Evolutionary conservation across 345 rosid genomes (phyloP), one percentile per base, ranked within the genome.

Genomic region (Gossypium thurberi): DNA sequence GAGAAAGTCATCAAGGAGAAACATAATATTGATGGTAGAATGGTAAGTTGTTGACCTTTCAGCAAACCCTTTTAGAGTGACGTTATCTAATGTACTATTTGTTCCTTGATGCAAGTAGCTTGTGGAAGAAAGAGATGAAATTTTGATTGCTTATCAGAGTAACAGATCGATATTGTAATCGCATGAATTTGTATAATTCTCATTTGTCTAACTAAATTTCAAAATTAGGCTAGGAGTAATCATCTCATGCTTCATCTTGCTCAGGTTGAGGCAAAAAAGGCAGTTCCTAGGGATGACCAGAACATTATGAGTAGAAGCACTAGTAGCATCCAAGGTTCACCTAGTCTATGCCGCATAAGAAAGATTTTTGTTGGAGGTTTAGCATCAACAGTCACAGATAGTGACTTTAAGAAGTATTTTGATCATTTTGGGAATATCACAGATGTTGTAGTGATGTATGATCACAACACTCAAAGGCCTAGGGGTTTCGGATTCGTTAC

Each of bases 1-100:
- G 99, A 95, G 69, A 80, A 84, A 67, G 99, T 95, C 80, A 87
- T 91, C 14, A 90, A 81, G 69, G 92, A 92, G 56, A 92, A 91
- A 40, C 99, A 95, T 81, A 91, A 72, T 75, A 92, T 95, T 33
- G 99, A 95, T 83, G 99, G 99, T 3, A 21, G 61, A 28, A 21
- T 57, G 33, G 61, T 57, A 57, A 21, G 61, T 57, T 52, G 57
- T 52, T 57, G 56, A 63, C 70, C 33, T 58, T 62, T 15, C 8
- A 56, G 33, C 12, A 57, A 43, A 33, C 10, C 67, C 67, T 56
- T 76, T 51, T 70, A 50, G 46, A 69, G n/a, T 46, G 10, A 60
- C 70, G 43, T 33, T 52, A 13, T 65, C 25, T 33, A 60, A 58
- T 55, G 57, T 58, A 33, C 18, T 61, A 57, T 50, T 15, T 15